Base-by-base conservation (phyloP, 2,329 filamentous ascomycete genomes). In the Fusarium chaquense region DNA sequence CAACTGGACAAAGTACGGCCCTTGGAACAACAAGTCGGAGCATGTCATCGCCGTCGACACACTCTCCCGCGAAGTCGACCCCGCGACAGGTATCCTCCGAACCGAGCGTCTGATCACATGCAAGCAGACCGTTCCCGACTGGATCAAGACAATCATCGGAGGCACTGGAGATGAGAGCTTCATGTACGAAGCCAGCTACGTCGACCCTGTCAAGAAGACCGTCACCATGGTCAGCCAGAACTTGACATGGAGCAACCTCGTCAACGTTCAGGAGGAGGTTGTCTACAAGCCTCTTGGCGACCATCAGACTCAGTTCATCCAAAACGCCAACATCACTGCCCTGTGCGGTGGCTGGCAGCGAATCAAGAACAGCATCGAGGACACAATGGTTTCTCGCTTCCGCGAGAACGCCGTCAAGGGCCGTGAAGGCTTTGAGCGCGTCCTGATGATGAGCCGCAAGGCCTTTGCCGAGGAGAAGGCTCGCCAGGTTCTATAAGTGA, bases 1-100 rank as follows among this genome's bases (percentile, higher is more conserved):
- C 79, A 99, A 99, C 87, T 99, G 96, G 96, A 91, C 90, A 75
- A 99, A 99, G 82, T 99, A 99, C 83, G 97, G 93, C 77, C 95
- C 95, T 22, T 98, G 96, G 95, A 99, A 99, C 84, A 92, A 98
- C 81, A 96, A 97, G 83, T 94, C 93, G n/a, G 93, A 94, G 41
- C 96, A 99, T 81, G 96, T 99, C 72, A 90, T 97, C 72, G 94
- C 93, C 72, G 96, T 98, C 76, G 96, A 99, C 83, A 98, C 95
- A 16, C 82, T 99, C 75, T 91, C 90, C 55, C 92, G 96, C 46
- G 72, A 73, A 51, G 83, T 89, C 79, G 86, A 89, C 74, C 78
- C 83, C 3, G 78, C 77, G 24, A 89, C 87, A 15, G 87, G 87
- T 71, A 87, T 89, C 75, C 84, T 89, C 61, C 85, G 86, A 68